Conservation (phyloP, 768 basidiomycete genomes). For the Tricholoma terreum region DNA sequence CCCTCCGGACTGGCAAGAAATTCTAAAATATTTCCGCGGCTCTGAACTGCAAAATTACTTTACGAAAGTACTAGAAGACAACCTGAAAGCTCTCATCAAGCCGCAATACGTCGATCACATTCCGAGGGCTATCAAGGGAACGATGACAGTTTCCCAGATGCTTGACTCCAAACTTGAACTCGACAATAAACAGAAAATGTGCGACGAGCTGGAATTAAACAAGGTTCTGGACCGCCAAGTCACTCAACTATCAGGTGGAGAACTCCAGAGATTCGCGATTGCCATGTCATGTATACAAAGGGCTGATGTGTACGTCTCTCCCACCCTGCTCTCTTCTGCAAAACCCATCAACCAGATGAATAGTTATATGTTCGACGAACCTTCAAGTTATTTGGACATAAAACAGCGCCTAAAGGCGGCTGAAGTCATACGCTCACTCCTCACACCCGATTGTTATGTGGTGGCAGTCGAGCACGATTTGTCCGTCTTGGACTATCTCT, state of each 20-base stretch:
- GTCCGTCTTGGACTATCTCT: conserved; percentile 96
- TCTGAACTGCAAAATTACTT: conserved; percentile 99
- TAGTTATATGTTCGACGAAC: conserved; percentile 99
- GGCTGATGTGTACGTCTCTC: conserved; percentile 82
- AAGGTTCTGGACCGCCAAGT: conserved; percentile 86
- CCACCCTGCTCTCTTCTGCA: background rate
- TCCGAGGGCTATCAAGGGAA: conserved; percentile 91
- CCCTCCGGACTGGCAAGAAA: conserved; percentile 99
- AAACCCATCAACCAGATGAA: conserved; percentile 5
- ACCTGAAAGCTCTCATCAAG: conserved; percentile 97
- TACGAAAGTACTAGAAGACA: conserved; percentile 98
- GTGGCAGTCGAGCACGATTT: conserved; percentile 99
- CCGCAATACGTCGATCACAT: conserved; percentile 99
- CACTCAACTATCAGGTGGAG: conserved; percentile 88
- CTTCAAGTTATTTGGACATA: conserved; percentile 96
- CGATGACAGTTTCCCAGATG: conserved; percentile 85
- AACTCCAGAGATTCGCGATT: conserved; percentile 96
- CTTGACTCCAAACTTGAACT: conserved; percentile 86
- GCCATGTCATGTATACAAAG: conserved; percentile 94
- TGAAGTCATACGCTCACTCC: conserved; percentile 86
- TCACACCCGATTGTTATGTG: conserved; percentile 84
- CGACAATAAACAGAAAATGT: conserved; percentile 85
- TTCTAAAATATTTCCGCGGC: conserved; percentile 96
- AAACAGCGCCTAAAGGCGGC: conserved; percentile 94
- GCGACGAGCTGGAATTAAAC: conserved; percentile 83